Conservation (phyloP, 164 flowering plant genomes). For the Houttuynia cordata region DNA sequence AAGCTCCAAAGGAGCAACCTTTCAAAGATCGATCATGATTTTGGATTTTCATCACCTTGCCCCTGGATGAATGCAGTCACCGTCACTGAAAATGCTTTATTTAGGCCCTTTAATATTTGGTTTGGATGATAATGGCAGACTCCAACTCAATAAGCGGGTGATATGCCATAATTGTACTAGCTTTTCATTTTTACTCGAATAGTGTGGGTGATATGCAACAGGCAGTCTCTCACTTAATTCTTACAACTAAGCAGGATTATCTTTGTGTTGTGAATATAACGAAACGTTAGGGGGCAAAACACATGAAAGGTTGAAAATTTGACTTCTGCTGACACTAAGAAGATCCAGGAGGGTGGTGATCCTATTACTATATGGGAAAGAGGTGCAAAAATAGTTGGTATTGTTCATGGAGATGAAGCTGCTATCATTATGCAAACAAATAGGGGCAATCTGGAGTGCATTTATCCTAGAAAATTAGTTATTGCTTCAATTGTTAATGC, state of each 20-base stretch:
- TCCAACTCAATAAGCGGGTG: slow-evolving; percentile 45
- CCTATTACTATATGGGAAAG: slow-evolving; percentile 77
- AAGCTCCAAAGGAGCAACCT: slow-evolving; percentile 8
- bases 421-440: slow-evolving; percentile 68
- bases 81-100: slow-evolving; percentile 24
- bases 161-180: slow-evolving; percentile 77
- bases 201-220: slow-evolving; percentile 22
- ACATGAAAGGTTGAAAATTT: slow-evolving; percentile 42
- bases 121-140: slow-evolving; percentile 55
- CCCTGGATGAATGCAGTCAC: slow-evolving; percentile 61
- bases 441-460: slow-evolving; percentile 84
- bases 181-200: slow-evolving; percentile 74
- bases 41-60: slow-evolving; percentile 54
- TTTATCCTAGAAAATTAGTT: slow-evolving; percentile 87
- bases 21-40: slow-evolving; percentile 16
- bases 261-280: slow-evolving; percentile 51
- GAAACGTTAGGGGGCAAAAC: slow-evolving; percentile 43
- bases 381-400: slow-evolving; percentile 74
- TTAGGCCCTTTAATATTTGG: slow-evolving; percentile 56
- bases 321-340: slow-evolving; percentile 24
- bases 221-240: slow-evolving; percentile 58
- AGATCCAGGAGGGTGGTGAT: slow-evolving; percentile 29
- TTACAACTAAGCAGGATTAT: slow-evolving; percentile 75
- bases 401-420: slow-evolving; percentile 90
- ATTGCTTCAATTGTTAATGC: slow-evolving; percentile 68